Conservation (phyloP, 164 flowering plant species). For the Houttuynia cordata region DNA sequence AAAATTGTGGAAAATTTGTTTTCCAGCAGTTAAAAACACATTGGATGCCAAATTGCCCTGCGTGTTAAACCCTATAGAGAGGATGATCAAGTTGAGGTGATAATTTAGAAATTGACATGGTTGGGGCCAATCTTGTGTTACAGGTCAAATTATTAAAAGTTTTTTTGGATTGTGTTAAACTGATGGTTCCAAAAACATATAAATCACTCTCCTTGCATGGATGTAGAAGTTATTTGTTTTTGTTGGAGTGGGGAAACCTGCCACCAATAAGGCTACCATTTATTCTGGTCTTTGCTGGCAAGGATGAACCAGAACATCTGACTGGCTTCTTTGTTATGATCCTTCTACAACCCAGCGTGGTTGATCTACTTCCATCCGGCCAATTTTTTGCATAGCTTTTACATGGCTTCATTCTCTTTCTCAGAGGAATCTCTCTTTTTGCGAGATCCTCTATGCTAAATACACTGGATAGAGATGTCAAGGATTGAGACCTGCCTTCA, state of each 20-base stretch:
- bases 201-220: too few species aligned
- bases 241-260: not conserved
- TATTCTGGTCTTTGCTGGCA: conserved; percentile 20
- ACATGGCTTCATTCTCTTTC: conserved; percentile 45
- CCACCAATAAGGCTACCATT: conserved; percentile 2
- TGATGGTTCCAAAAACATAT: too few species aligned
- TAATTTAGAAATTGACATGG: too few species aligned
- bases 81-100: too few species aligned
- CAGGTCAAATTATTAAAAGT: too few species aligned
- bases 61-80: too few species aligned
- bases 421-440: conserved; percentile 42
- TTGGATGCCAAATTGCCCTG: too few species aligned
- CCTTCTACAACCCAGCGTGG: conserved; percentile 25
- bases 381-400: conserved; percentile 47
- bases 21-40: too few species aligned
- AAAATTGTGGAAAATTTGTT: too few species aligned
- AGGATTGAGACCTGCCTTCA: conserved; percentile 70
- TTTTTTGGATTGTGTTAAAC: too few species aligned
- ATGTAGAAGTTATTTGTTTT: too few species aligned
- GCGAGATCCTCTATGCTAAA: conserved; percentile 51
- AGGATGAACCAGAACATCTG: conserved; percentile 26
- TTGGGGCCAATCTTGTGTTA: too few species aligned
- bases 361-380: conserved; percentile 25
- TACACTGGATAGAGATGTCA: conserved; percentile 53
- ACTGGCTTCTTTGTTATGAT: conserved; percentile 45